phyloP scores from a whole-genome alignment of 768 basidiomycete genomes.

The Boletus eberwhitei region DNA sequence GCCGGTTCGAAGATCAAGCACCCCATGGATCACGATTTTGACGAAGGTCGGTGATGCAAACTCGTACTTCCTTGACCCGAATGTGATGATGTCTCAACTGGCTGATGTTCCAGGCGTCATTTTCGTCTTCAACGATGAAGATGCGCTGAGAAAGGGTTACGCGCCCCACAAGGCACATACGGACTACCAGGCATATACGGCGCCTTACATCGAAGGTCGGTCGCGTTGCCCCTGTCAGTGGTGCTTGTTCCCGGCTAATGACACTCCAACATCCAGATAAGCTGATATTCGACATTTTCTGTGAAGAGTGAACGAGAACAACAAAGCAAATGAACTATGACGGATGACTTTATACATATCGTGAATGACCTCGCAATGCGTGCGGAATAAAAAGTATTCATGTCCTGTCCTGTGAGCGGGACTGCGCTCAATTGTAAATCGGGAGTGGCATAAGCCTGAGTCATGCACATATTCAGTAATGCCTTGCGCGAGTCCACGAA shows the following conservation, averaged over 20 bases:
- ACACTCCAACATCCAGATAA: slow-evolving; percentile 7
- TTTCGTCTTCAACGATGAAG: slow-evolving; percentile 20
- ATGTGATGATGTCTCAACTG: not conserved
- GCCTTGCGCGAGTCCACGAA: not conserved
- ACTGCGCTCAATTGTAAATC: slow-evolving; percentile 54
- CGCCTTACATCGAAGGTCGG: slow-evolving; percentile 21
- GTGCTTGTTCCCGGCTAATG: not conserved
- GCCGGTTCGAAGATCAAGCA: slow-evolving; percentile 16
- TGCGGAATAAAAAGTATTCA: not conserved
- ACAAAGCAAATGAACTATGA: not conserved
- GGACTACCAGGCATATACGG: slow-evolving; percentile 1
- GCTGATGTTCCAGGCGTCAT: slow-evolving; percentile 14
- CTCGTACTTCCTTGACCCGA: not conserved
- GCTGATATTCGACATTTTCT: slow-evolving; percentile 24
- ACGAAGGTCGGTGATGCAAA: slow-evolving; percentile 15
- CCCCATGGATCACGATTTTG: slow-evolving; percentile 20
- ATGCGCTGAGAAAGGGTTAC: slow-evolving; percentile 11
- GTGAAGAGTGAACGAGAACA: slow-evolving; percentile 6
- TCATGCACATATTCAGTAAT: slow-evolving; percentile 3
- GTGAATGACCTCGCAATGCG: slow-evolving; percentile 1
- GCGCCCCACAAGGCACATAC: slow-evolving; percentile 13
- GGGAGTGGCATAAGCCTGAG: slow-evolving; percentile 63
- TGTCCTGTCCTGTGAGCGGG: not conserved
- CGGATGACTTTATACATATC: not conserved
- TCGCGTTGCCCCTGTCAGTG: not conserved